These are phyloP conservation scores for Selaginella tamariscina DNA, from an alignment of 75 land plant genomes.

Conservation along the genomic window DNA sequence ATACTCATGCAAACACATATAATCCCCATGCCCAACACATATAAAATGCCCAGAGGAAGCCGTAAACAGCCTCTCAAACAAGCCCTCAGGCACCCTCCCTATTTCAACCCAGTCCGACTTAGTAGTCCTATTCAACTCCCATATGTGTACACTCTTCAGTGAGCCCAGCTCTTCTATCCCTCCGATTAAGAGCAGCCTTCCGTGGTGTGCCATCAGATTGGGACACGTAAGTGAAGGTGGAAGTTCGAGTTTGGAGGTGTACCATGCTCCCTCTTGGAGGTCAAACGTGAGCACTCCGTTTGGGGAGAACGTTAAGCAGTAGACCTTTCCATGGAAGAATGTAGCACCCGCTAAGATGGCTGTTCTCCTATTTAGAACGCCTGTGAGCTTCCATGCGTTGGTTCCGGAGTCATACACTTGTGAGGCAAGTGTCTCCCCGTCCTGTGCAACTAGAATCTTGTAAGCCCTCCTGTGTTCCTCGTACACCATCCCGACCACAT, in stretches of 20 bases:
- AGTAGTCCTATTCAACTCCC: not conserved
- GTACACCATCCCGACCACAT: not conserved
- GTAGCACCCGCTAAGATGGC: constrained; percentile 50
- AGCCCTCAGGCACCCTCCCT: not conserved
- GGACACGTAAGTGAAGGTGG: constrained; percentile 1
- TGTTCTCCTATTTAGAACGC: constrained; percentile 23
- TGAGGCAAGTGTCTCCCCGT: not conserved
- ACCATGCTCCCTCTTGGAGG: constrained; percentile 48
- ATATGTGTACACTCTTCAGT: not conserved
- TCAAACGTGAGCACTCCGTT: constrained; percentile 59
- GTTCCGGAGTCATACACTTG: constrained; percentile 43
- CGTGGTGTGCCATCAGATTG: not conserved
- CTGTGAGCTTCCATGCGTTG: constrained; percentile 44
- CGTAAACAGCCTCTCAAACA: not conserved
- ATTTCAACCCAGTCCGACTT: not conserved
- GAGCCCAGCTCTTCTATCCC: not conserved
- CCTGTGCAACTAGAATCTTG: not conserved
- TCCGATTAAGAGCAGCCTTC: not conserved
- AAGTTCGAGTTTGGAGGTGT: not conserved
- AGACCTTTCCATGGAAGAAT: constrained; percentile 51
- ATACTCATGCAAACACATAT: constrained; percentile 9
- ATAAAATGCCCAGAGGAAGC: constrained; percentile 7
- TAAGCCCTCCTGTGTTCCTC: not conserved
- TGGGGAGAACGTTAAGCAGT: constrained; percentile 54
- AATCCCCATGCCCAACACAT: constrained; percentile 6